A percentile compares a stretch with the other conserved stretches of the same genome.
phyloP scores from a whole-genome alignment of 352 stramenopile species.

The Blastocystis sp. region DNA sequence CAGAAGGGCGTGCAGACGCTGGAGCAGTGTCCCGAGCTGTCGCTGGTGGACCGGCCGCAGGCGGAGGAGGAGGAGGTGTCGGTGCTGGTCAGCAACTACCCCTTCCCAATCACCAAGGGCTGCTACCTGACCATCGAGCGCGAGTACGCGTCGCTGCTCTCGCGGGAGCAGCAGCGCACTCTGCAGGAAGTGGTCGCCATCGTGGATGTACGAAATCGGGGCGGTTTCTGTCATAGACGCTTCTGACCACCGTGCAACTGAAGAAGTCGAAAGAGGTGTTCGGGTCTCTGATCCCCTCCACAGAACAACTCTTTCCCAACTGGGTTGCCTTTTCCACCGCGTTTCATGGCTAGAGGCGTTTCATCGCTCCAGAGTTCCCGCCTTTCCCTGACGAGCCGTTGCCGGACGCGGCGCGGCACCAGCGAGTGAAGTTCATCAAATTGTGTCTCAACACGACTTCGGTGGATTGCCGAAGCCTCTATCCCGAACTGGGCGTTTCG shows the following conservation, averaged over 20 bases:
- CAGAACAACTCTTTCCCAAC: slow-evolving; percentile 3
- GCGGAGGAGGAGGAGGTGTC: neutral
- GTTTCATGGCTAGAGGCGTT: slow-evolving; percentile 33
- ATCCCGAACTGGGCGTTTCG: neutral
- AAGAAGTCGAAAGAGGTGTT: slow-evolving; percentile 1
- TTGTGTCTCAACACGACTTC: slow-evolving; percentile 34
- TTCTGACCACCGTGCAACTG: neutral
- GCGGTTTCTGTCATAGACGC: neutral
- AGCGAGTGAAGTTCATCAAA: slow-evolving; percentile 54
- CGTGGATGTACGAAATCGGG: neutral
- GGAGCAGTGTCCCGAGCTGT: neutral
- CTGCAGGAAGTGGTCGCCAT: neutral
- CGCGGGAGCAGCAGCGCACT: neutral
- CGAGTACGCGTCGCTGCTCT: slow-evolving; percentile 2
- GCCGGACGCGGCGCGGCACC: slow-evolving; percentile 1
- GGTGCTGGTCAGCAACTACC: neutral
- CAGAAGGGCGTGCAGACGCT: neutral
- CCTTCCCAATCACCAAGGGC: slow-evolving; percentile 59
- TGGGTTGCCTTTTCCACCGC: neutral
- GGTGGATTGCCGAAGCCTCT: neutral
- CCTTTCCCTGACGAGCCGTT: neutral
- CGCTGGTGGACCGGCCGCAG: neutral
- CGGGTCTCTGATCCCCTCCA: neutral
- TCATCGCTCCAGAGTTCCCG: slow-evolving; percentile 16
- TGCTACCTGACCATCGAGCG: slow-evolving; percentile 49